phyloP scores from a whole-genome alignment of 2,329 filamentous ascomycete species.

The Neonectria ditissima region DNA sequence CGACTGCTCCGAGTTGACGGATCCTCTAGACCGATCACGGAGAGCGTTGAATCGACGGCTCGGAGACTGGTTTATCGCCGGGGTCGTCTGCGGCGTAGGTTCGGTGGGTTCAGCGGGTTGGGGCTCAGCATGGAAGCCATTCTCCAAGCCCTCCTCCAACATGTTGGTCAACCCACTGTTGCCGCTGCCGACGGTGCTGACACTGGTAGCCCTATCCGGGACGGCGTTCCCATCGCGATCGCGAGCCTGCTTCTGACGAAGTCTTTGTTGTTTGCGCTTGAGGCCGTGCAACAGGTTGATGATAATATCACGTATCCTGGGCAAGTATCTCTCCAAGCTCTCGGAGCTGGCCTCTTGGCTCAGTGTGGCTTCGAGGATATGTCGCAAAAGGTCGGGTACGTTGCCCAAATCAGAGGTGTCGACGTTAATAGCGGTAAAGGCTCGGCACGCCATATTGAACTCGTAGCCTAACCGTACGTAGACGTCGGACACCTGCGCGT shows the following conservation, averaged over 20 bases:
- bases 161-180: slow-evolving; percentile 67
- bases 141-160: slow-evolving; percentile 70
- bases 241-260: slow-evolving; percentile 73
- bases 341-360: slow-evolving; percentile 96
- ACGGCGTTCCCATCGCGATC: slow-evolving; percentile 62
- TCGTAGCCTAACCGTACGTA: slow-evolving; percentile 98
- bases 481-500: slow-evolving; percentile 96
- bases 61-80: slow-evolving; percentile 55
- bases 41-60: slow-evolving; percentile 59
- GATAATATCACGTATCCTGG: slow-evolving; percentile 96
- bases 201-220: slow-evolving; percentile 67
- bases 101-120: slow-evolving; percentile 47
- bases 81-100: slow-evolving; percentile 27
- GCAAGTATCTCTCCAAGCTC: slow-evolving; percentile 93
- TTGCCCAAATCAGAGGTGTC: slow-evolving; percentile 95
- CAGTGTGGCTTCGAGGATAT: slow-evolving; percentile 93
- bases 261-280: slow-evolving; percentile 95
- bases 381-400: slow-evolving; percentile 89
- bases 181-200: slow-evolving; percentile 69
- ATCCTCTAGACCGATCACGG: slow-evolving; percentile 64
- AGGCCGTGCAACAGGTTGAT: slow-evolving; percentile 96
- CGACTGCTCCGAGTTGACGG: slow-evolving; percentile 70
- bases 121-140: slow-evolving; percentile 59
- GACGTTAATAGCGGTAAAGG: slow-evolving; percentile 96
- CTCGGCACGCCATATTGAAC: slow-evolving; percentile 98